Conservation (phyloP, 768 basidiomycete species). For the Amanita rubescens region DNA sequence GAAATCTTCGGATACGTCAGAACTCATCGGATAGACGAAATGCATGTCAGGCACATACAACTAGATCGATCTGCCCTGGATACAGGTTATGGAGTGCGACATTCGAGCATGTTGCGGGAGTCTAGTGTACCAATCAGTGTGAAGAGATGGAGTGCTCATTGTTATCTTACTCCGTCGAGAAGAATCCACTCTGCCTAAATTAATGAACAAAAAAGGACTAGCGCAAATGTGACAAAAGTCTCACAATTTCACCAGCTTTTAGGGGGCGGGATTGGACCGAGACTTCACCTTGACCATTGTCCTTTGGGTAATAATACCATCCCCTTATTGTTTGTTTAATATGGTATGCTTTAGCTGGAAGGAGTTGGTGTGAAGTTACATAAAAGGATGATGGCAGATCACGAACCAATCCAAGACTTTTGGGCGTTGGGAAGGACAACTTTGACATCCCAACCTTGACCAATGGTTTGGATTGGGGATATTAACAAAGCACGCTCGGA, state of each 20-base stretch:
- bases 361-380: neutral
- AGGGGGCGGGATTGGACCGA: conserved; percentile 55
- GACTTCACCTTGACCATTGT: conserved; percentile 66
- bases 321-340: conserved; percentile 68
- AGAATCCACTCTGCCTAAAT: conserved; percentile 80
- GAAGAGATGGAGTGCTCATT: neutral
- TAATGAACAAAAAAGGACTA: neutral
- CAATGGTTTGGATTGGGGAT: conserved; percentile 31
- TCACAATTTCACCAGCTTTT: conserved; percentile 63
- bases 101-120: conserved; percentile 88
- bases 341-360: conserved; percentile 70
- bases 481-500: neutral
- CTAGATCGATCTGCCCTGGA: conserved; percentile 80
- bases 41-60: conserved; percentile 36
- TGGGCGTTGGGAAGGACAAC: conserved; percentile 77
- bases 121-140: conserved; percentile 33
- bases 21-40: neutral
- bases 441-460: conserved; percentile 69
- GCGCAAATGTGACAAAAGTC: conserved; percentile 7
- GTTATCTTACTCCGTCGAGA: conserved; percentile 61
- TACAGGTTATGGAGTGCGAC: conserved; percentile 87
- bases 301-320: conserved; percentile 68
- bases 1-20: conserved; percentile 47
- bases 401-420: conserved; percentile 81
- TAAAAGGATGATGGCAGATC: conserved; percentile 2